Conservation (phyloP, 208 protist genomes). For the Acanthamoeba rhysodes region DNA sequence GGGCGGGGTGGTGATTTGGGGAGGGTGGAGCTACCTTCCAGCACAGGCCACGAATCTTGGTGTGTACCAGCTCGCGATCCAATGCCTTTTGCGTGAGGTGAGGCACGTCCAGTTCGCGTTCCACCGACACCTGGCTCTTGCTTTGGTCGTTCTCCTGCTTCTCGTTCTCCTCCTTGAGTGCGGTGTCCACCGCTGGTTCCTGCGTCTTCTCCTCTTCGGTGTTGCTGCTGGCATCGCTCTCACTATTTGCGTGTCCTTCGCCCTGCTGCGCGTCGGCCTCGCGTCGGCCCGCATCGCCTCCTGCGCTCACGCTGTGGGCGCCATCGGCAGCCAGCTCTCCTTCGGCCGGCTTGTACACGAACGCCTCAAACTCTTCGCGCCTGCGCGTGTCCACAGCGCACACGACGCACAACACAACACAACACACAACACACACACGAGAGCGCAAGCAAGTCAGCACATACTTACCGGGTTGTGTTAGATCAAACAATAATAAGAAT, state of each 20-base stretch:
- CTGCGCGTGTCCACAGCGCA: not conserved
- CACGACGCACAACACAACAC: not conserved
- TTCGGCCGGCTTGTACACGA: not conserved
- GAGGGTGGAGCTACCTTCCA: conserved; percentile 13
- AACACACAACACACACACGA: too few species aligned
- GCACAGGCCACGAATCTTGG: not conserved
- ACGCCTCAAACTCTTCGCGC: not conserved
- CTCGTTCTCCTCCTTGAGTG: not conserved
- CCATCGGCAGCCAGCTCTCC: not conserved
- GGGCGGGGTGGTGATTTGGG: not conserved
- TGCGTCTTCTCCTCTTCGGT: not conserved
- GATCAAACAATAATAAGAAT: too few species aligned
- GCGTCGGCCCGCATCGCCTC: not conserved
- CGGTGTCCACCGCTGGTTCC: not conserved
- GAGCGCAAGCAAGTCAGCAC: not conserved
- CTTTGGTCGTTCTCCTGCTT: not conserved
- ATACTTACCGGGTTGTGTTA: too few species aligned
- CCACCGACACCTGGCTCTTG: not conserved
- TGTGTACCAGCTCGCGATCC: conserved; percentile 34
- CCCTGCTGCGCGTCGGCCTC: not conserved
- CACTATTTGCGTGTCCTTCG: not conserved
- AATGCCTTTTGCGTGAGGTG: conserved; percentile 30
- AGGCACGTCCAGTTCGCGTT: not conserved
- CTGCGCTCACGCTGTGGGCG: not conserved
- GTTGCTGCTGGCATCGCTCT: not conserved